These are phyloP conservation scores for Talaromyces thailandensis DNA, from an alignment of 495 filamentous ascomycete genomes.

Conservation along the genomic window DNA sequence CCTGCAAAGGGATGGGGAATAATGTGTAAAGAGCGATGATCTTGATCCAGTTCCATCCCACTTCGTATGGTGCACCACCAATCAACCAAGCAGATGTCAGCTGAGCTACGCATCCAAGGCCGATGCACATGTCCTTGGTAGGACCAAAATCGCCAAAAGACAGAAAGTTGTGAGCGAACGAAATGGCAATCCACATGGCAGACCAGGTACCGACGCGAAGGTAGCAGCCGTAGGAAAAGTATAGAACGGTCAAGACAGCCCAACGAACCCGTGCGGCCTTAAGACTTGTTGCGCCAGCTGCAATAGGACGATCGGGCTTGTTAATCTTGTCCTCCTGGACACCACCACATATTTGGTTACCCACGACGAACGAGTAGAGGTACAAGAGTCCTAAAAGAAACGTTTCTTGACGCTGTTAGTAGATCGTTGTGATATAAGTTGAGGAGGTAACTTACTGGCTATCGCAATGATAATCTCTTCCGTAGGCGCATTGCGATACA, in stretches of 20 bases:
- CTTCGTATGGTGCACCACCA: conserved; percentile 5
- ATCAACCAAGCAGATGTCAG: conserved; percentile 5
- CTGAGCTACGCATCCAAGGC: conserved; percentile 2
- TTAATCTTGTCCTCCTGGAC: conserved; percentile 4
- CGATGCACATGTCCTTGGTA: conserved; percentile 6
- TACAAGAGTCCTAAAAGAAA: background rate
- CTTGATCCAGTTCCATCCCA: conserved; percentile 7
- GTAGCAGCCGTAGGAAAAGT: conserved; percentile 1
- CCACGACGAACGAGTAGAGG: conserved; percentile 4
- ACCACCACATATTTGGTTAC: conserved; percentile 4
- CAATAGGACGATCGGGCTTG: conserved; percentile 8
- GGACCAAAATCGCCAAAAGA: conserved; percentile 5
- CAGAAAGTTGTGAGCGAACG: conserved; percentile 5
- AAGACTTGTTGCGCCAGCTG: background rate
- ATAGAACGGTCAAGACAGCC: conserved; percentile 2
- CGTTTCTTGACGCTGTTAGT: background rate
- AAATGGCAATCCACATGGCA: conserved; percentile 4
- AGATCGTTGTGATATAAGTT: background rate
- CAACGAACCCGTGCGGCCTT: conserved; percentile 3
- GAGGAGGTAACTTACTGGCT: background rate
- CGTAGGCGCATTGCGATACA: conserved; percentile 1
- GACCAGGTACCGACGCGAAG: conserved; percentile 3
- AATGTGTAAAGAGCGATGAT: conserved; percentile 4
- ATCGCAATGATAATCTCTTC: background rate
- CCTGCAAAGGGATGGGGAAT: conserved; percentile 4